phyloP scores from a whole-genome alignment of 2,329 filamentous ascomycete genomes.

The Botrytis sinoallii region DNA sequence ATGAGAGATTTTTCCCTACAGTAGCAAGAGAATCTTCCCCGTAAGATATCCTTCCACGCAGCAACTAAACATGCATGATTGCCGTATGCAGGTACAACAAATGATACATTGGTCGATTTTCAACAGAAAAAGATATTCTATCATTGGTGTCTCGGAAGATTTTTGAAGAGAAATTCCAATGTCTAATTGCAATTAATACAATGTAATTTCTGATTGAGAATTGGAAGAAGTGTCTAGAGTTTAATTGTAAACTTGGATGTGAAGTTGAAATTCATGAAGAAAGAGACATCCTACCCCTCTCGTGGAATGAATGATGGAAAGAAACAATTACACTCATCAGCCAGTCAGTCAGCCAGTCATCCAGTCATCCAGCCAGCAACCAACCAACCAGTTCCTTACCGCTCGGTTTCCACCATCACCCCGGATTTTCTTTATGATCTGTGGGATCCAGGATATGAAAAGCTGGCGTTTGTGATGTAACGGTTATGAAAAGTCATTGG shows the following conservation, averaged over 20 bases:
- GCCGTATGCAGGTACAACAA: neutral
- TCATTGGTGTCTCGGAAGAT: neutral
- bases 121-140: neutral
- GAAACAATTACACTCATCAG: neutral
- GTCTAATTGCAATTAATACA: neutral
- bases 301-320: neutral
- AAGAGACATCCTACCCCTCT: neutral
- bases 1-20: neutral
- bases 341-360: neutral
- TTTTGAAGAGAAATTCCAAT: neutral
- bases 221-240: neutral
- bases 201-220: neutral
- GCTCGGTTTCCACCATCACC: neutral
- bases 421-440: neutral
- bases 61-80: neutral
- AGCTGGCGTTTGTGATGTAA: neutral
- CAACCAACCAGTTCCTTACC: neutral
- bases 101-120: neutral
- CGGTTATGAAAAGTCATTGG: neutral
- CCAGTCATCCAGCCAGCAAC: no score
- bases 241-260: neutral
- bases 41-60: neutral
- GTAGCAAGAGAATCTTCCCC: neutral
- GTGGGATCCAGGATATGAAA: neutral
- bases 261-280: neutral